Evolutionary conservation across 164 flowering plant species (phyloP), one percentile per base, ranked within the genome.

Genomic region (Dillenia turbinata): DNA sequence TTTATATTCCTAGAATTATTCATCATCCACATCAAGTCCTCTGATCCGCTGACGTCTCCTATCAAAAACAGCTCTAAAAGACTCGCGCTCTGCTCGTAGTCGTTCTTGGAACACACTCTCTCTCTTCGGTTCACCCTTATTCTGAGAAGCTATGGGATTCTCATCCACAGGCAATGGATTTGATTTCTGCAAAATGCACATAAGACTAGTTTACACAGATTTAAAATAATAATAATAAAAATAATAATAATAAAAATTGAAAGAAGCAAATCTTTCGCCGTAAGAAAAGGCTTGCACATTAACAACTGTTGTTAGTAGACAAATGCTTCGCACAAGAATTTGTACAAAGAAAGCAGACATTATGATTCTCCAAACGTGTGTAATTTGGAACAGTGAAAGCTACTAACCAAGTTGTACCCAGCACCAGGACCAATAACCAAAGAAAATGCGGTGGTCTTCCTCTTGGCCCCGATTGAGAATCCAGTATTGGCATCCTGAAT

Each of bases 371-470:
- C 40, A 33, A 33, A 33, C 0, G 40, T 4, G 40, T 4, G 7
- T n/a, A 33, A 33, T 33, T 33, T 33, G 8, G 13, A 26, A 33
- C 6, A 7, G 11, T 14, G 10, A 17, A 61, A 47, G 44, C 22
- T 26, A 75, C 91, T 65, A 52, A 91, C 99, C 99, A 78, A 72
- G 74, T 89, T 94, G 83, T 94, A 91, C 68, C 99, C 99, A 67
- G 90, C 70, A 47, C 99, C 99, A 57, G 96, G 96, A 47, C 99
- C 99, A 71, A 94, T 91, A 47, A 90, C 81, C 55, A 94, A 77
- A 61, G 96, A 88, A 12, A 63, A 60, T 4, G 56, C 33, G 11
- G 69, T 78, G 24, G 81, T 63, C 50, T 77, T 79, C 73, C 78
- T 87, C 10, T 77, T 83, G 1, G 86, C 88, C 49, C 86, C 84